Percentiles rank a stretch among this genome's conserved stretches.
These are phyloP conservation scores for Euphorbia peplus DNA, from an alignment of 345 rosid species.

Conservation along the genomic window DNA sequence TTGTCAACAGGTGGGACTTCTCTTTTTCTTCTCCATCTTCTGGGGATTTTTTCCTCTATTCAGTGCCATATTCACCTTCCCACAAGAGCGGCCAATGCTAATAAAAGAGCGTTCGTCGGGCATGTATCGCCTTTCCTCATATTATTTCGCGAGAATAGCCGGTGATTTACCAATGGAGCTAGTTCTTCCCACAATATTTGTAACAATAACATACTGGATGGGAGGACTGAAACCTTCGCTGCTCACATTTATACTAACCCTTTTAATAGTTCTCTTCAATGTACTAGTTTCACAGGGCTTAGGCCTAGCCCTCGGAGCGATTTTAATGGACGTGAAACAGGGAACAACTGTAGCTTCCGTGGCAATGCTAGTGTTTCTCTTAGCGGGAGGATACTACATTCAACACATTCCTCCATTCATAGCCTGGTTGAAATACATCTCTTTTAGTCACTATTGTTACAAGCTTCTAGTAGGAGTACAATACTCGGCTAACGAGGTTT, in stretches of 20 bases:
- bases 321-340: conserved; percentile 77
- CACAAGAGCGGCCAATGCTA: conserved; percentile 86
- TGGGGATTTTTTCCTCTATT: conserved; percentile 92
- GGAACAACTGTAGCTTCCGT: conserved; percentile 83
- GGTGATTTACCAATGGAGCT: conserved; percentile 99
- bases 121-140: conserved; percentile 88
- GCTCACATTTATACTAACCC: conserved; percentile 58
- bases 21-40: conserved; percentile 87
- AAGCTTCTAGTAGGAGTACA: conserved; percentile 79
- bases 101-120: conserved; percentile 83
- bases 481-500: conserved; percentile 57
- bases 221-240: conserved; percentile 85
- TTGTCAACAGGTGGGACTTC: conserved; percentile 64
- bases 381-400: conserved; percentile 89
- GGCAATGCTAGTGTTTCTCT: conserved; percentile 71
- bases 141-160: conserved; percentile 61
- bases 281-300: conserved; percentile 85
- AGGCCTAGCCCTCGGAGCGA: conserved; percentile 82
- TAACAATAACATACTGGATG: conserved; percentile 86
- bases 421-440: conserved; percentile 84
- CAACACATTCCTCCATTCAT: conserved; percentile 75
- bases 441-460: conserved; percentile 84
- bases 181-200: conserved; percentile 75
- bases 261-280: conserved; percentile 59
- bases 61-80: conserved; percentile 80